Base-by-base conservation (phyloP, 768 basidiomycete species). In the Astraeus odoratus region DNA sequence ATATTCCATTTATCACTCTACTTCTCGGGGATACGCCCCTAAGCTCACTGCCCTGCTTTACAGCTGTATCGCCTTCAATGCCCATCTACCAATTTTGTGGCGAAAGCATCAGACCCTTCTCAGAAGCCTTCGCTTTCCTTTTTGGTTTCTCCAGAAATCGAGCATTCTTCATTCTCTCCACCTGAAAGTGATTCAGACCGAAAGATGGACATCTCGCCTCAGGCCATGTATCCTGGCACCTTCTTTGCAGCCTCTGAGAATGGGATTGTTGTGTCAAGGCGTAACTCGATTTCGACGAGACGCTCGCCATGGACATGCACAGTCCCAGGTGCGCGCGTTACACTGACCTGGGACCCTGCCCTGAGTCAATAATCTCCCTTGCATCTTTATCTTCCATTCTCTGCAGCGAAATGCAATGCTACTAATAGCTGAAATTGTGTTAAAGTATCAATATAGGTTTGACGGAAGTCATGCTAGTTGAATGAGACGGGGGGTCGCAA, bases 181-280 rank as follows among this genome's bases (percentile, higher is more conserved):
- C 35, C 9, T 38, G 52, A 3, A 47, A 64, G 3, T 31, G 67
- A 12, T 45, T 56, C 0, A n/a, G n/a, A n/a, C n/a, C n/a, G n/a
- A n/a, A n/a, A n/a, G n/a, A n/a, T n/a, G n/a, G n/a, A n/a, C n/a
- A n/a, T 53, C 66, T 6, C 22, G 37, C 13, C 12, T 27, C 5
- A 38, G 13, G 25, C 26, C 3, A 15, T 48, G 8, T 16, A 54
- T 41, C 35, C 43, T 13, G 43, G 53, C 16, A 51, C 52, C 0
- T 80, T 80, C 37, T 40, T 74, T n/a, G 73, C 67, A 2, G 66
- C 67, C 9, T 80, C 75, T 42, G 79, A 80, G 56, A 77, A 77
- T 44, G 78, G 78, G 8, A 73, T 78, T 48, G 54, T 59, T 3
- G 51, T 76, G 15, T 53, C 71, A 15, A 57, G 57, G 19, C 57